Conservation (phyloP, 495 filamentous ascomycete species). For the Mytilinidion resinicola region DNA sequence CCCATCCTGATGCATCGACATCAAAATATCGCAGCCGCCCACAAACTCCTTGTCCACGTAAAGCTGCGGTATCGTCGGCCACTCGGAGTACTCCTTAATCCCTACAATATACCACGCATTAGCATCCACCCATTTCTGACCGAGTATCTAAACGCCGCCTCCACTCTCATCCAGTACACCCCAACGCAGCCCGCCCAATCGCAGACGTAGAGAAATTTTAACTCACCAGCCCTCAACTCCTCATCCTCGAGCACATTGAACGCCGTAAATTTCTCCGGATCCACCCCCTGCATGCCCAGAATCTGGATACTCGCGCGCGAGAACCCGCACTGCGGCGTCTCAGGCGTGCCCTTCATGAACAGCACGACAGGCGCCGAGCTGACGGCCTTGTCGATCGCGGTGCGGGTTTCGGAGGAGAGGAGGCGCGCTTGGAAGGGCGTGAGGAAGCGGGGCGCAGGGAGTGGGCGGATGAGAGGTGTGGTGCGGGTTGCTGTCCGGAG, state of each 20-base stretch:
- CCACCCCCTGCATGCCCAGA: conserved; percentile 86
- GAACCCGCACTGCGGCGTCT: conserved; percentile 96
- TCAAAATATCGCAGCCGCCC: conserved; percentile 92
- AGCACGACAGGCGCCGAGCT: conserved; percentile 81
- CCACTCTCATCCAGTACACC: background rate
- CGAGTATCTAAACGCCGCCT: background rate
- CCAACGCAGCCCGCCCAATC: background rate
- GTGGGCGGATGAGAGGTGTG: conserved; percentile 5
- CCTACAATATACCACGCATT: conserved; percentile 46
- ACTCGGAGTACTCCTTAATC: conserved; percentile 97
- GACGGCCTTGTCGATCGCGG: conserved; percentile 84
- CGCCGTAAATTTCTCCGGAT: conserved; percentile 92
- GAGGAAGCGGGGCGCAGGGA: conserved; percentile 27
- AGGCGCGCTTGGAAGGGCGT: conserved; percentile 47
- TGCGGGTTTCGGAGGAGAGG: conserved; percentile 67
- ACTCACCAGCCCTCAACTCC: conserved; percentile 75
- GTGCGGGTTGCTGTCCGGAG: conserved; percentile 19
- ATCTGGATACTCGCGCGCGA: conserved; percentile 94
- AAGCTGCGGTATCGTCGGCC: conserved; percentile 96
- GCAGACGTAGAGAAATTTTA: background rate
- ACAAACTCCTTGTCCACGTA: conserved; percentile 95
- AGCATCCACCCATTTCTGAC: conserved; percentile 18
- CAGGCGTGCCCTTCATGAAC: conserved; percentile 98
- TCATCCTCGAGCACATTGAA: conserved; percentile 94
- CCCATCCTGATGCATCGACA: conserved; percentile 96